A percentile compares a stretch with the other conserved stretches of the same genome.
These are phyloP conservation scores for Chamaenerion angustifolium DNA, from an alignment of 345 rosid genomes.

Conservation along the genomic window DNA sequence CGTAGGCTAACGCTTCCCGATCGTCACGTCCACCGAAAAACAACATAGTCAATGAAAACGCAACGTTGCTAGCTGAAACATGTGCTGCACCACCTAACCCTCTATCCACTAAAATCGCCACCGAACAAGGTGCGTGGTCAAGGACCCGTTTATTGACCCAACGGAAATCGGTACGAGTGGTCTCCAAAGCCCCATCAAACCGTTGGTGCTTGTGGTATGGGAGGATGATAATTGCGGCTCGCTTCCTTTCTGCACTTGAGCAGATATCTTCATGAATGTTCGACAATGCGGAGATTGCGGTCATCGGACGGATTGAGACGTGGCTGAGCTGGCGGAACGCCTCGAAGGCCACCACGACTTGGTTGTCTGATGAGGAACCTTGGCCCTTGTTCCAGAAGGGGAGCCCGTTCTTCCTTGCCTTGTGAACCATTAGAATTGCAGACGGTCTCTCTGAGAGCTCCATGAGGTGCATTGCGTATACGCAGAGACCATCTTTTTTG, in stretches of 20 bases:
- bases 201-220: slow-evolving; percentile 76
- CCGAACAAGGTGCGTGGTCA: slow-evolving; percentile 56
- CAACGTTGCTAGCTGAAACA: slow-evolving; percentile 51
- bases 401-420: slow-evolving; percentile 63
- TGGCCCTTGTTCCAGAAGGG: slow-evolving; percentile 77
- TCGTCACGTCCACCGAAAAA: slow-evolving; percentile 85
- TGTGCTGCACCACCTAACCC: slow-evolving; percentile 75
- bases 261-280: slow-evolving; percentile 63
- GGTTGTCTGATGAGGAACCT: slow-evolving; percentile 18
- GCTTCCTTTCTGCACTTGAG: slow-evolving; percentile 42
- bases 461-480: slow-evolving; percentile 87
- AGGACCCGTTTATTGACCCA: slow-evolving; percentile 51
- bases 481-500: slow-evolving; percentile 51
- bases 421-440: slow-evolving; percentile 80
- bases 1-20: slow-evolving; percentile 72
- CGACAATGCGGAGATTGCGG: slow-evolving; percentile 59
- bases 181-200: slow-evolving; percentile 52
- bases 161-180: slow-evolving; percentile 36
- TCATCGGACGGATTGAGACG: slow-evolving; percentile 65
- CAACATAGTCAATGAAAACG: slow-evolving; percentile 35
- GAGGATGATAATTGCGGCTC: slow-evolving; percentile 49
- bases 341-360: slow-evolving; percentile 69
- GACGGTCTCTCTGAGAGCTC: slow-evolving; percentile 88
- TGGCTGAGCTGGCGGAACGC: slow-evolving; percentile 49
- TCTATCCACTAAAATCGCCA: slow-evolving; percentile 73